Evolutionary conservation across 305 asterid species (phyloP).

Genomic region (Fraxinus angustifolia): DNA sequence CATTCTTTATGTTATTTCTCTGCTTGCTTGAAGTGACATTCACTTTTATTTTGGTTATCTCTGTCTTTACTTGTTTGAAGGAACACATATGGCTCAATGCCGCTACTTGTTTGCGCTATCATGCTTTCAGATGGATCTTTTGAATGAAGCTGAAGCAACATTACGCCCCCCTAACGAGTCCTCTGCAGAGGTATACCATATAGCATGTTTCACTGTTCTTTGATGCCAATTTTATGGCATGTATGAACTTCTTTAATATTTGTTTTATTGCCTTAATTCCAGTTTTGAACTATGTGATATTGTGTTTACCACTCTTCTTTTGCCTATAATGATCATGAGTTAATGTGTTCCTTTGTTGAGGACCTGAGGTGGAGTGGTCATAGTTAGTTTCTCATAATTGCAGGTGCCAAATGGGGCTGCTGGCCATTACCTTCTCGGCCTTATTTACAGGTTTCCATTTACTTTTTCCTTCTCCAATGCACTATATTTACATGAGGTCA

Average conservation of each 20-base stretch:
- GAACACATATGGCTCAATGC: conserved; percentile 70
- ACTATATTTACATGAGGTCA: background rate
- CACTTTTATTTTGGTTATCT: conserved; percentile 2
- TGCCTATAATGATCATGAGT: conserved; percentile 10
- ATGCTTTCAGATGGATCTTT: conserved; percentile 91
- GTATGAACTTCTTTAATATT: background rate
- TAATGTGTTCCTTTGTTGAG: conserved; percentile 11
- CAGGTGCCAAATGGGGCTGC: conserved; percentile 99
- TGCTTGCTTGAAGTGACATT: conserved; percentile 6
- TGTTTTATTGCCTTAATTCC: background rate
- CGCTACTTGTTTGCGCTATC: conserved; percentile 95
- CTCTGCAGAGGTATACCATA: conserved; percentile 55
- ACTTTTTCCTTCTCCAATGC: conserved; percentile 9
- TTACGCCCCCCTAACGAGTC: conserved; percentile 67
- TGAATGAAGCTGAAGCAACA: conserved; percentile 81
- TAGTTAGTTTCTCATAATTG: conserved; percentile 19
- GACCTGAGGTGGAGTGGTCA: conserved; percentile 23
- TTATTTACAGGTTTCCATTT: conserved; percentile 67
- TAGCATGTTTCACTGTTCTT: background rate
- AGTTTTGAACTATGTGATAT: conserved; percentile 7
- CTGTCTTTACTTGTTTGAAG: conserved; percentile 37
- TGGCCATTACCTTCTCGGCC: conserved; percentile 97
- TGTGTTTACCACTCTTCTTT: background rate
- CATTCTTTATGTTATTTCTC: background rate
- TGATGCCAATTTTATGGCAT: background rate